These are phyloP conservation scores for Xerocomus potaroensis DNA, from an alignment of 768 basidiomycete species.

Conservation along the genomic window DNA sequence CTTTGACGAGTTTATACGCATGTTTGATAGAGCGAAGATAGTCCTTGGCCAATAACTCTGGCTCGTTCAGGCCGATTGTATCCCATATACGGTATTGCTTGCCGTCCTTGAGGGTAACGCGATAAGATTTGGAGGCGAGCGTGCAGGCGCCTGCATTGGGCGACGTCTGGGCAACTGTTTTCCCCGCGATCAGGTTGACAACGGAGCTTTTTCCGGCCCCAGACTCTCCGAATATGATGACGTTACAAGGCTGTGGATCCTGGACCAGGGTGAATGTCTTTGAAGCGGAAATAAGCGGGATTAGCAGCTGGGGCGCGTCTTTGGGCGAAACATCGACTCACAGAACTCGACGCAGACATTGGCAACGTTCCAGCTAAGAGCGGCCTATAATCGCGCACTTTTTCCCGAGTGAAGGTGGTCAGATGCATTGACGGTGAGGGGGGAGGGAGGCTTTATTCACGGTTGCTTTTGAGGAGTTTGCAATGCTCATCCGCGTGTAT, in stretches of 20 bases:
- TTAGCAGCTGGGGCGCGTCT: background rate
- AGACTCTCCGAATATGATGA: conserved; percentile 28
- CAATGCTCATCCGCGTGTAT: background rate
- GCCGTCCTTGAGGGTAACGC: conserved; percentile 11
- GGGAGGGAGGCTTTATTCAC: background rate
- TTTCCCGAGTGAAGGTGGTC: conserved; percentile 1
- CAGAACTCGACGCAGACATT: background rate
- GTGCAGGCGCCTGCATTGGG: conserved; percentile 34
- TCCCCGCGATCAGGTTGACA: conserved; percentile 37
- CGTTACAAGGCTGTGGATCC: conserved; percentile 14
- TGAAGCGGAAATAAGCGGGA: background rate
- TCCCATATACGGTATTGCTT: conserved; percentile 28
- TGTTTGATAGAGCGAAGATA: conserved; percentile 27
- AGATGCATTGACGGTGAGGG: conserved; percentile 1
- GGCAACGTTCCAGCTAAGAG: background rate
- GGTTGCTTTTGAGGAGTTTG: no score
- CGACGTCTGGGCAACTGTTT: conserved; percentile 26
- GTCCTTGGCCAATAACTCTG: conserved; percentile 12
- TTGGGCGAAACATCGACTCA: conserved; percentile 3
- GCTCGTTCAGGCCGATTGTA: conserved; percentile 31
- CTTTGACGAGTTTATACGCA: conserved; percentile 31
- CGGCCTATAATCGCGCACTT: conserved; percentile 3
- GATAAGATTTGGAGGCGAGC: conserved; percentile 25
- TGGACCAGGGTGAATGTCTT: conserved; percentile 5
- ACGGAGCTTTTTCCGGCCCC: conserved; percentile 38